Base-by-base conservation (phyloP, 176 grass and related monocot species). In the Secale cereale region DNA sequence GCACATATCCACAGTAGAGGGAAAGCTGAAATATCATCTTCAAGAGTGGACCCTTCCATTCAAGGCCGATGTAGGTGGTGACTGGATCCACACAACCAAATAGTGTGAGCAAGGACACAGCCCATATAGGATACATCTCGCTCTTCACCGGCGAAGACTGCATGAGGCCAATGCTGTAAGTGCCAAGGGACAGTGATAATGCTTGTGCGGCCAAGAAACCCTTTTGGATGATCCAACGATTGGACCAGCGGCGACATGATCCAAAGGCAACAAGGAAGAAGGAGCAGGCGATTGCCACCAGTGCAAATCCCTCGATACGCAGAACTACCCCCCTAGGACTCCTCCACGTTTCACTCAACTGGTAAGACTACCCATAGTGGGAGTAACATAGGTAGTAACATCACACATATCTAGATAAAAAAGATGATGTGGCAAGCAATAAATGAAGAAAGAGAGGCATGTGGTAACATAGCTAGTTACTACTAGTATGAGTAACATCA, bases 51-150 rank as follows among this genome's bases (percentile, higher is more conserved):
- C 48, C 19, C 74, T 56, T 76, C 10, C n/a, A 56, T 29, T 78
- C 76, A 37, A 78, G 76, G 13, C 76, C 69, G 6, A 43, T 39
- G 76, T 59, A 78, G 20, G 2, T 13, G 9, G 54, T 39, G 2
- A 60, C 13, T 25, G 76, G 10, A 0, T 78, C 54, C 15, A 46
- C 2, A 3, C 54, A 78, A 12, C 54, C 52, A 6, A 78, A 37
- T 20, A 78, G 2, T 22, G 54, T 37, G 22, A 78, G 15, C 7
- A 78, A 26, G 52, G 19, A 78, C 32, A 78, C 76, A 1, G 54
- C 10, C 76, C 76, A 78, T 35, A 78, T 25, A 12, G 75, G 75
- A 25, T 78, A 78, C 75, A 78, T 78, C 31, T 78, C 75, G 6
- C 52, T 78, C 52, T 78, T 78, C 9, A 78, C 54, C 1, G 54